These are phyloP conservation scores for Juncus effusus DNA, from an alignment of 176 grass and related monocot genomes.

Conservation along the genomic window DNA sequence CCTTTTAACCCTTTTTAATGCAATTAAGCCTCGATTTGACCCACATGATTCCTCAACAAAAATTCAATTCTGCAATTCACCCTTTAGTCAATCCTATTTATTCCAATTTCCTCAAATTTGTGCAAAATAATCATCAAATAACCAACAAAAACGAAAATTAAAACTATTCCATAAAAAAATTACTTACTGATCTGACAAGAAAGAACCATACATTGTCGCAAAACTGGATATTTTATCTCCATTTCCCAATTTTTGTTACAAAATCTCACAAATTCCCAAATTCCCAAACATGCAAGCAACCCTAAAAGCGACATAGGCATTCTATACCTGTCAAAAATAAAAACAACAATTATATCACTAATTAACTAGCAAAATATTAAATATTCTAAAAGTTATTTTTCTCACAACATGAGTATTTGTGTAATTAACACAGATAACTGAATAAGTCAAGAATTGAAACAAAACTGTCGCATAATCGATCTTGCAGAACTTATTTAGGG, in stretches of 20 bases:
- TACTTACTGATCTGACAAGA: slow-evolving; percentile 53
- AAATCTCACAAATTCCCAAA: slow-evolving; percentile 73
- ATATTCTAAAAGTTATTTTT: not conserved
- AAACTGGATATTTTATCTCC: slow-evolving; percentile 30
- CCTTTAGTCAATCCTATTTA: no score
- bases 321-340: slow-evolving; percentile 48
- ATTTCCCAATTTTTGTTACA: slow-evolving; percentile 49
- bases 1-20: no score
- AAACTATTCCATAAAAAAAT: not conserved
- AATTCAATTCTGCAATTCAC: not conserved
- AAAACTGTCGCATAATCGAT: not conserved
- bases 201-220: slow-evolving; percentile 44
- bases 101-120: not conserved
- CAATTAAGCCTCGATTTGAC: no score
- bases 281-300: slow-evolving; percentile 46
- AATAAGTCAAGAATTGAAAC: not conserved
- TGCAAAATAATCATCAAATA: not conserved
- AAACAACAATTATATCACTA: not conserved
- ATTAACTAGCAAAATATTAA: not conserved
- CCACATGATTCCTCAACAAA: not conserved
- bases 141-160: no score
- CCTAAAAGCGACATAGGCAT: slow-evolving; percentile 76
- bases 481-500: not conserved
- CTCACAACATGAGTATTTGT: not conserved
- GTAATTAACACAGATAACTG: not conserved